phyloP scores from a whole-genome alignment of 768 basidiomycete species.

The Hericium rajendrae region DNA sequence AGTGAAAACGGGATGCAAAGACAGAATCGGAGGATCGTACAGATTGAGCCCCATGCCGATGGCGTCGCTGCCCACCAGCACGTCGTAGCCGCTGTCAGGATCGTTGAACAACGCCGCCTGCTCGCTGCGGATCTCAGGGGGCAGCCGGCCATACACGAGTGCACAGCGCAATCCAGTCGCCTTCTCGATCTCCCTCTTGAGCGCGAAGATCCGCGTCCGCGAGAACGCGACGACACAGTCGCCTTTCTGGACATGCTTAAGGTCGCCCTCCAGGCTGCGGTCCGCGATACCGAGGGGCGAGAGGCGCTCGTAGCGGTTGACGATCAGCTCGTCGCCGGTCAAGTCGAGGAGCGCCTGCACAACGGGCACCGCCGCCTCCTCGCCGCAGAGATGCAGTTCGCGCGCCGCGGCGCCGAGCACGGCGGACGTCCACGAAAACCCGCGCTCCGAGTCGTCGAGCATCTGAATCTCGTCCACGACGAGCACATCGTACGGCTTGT shows the following conservation, averaged over 20 bases:
- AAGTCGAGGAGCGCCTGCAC: conserved; percentile 56
- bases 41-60: conserved; percentile 97
- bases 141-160: conserved; percentile 86
- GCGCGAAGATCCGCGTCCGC: conserved; percentile 59
- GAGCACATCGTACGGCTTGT: conserved; percentile 53
- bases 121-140: conserved; percentile 84
- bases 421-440: conserved; percentile 74
- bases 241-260: conserved; percentile 56
- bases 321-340: conserved; percentile 72
- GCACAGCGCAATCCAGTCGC: conserved; percentile 74
- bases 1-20: background rate
- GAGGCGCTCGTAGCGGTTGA: conserved; percentile 81
- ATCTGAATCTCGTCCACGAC: conserved; percentile 98
- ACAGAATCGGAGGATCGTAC: conserved; percentile 35
- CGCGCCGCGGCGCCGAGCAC: conserved; percentile 66
- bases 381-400: conserved; percentile 92
- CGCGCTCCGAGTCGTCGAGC: conserved; percentile 73
- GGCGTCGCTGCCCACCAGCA: conserved; percentile 90
- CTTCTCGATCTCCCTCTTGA: conserved; percentile 67
- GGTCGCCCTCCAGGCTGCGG: conserved; percentile 50
- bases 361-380: conserved; percentile 84
- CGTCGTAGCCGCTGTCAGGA: conserved; percentile 70
- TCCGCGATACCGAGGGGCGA: conserved; percentile 72
- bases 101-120: conserved; percentile 92
- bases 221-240: conserved; percentile 91